Percentiles rank a stretch among this genome's conserved stretches.
phyloP scores from a whole-genome alignment of 2,329 filamentous ascomycete genomes.

The Nakataea oryzae region DNA sequence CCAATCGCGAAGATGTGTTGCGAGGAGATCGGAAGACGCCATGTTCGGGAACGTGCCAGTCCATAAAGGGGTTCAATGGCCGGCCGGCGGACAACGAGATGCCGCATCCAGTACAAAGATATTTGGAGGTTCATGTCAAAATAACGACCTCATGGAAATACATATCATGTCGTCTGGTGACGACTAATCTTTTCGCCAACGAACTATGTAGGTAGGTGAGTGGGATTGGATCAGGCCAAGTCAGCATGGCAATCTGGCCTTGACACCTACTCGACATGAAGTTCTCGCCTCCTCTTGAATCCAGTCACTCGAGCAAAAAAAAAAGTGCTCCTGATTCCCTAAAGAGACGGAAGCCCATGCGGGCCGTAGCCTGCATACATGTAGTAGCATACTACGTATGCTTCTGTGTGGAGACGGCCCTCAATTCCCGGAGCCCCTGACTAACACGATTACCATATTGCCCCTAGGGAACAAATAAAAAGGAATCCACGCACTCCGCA shows the following conservation, averaged over 20 bases:
- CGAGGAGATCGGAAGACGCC: constrained; percentile 44
- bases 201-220: not conserved
- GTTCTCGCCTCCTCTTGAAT: too few relatives aligned
- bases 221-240: not conserved
- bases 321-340: too few relatives aligned
- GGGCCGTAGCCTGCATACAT: too few relatives aligned
- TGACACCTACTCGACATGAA: too few relatives aligned
- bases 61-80: too few relatives aligned
- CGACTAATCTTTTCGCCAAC: not conserved
- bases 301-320: too few relatives aligned
- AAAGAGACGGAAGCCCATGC: too few relatives aligned
- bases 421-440: too few relatives aligned
- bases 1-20: constrained; percentile 23
- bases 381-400: not conserved
- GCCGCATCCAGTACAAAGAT: not conserved
- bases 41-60: too few relatives aligned
- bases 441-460: not conserved
- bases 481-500: not conserved
- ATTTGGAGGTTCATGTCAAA: not conserved
- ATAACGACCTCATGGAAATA: not conserved
- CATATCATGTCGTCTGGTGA: not conserved
- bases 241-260: not conserved
- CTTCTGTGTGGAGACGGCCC: not conserved
- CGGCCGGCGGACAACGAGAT: not conserved
- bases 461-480: not conserved